Conservation (phyloP, 345 rosid species). For the Citrus sp. region DNA sequence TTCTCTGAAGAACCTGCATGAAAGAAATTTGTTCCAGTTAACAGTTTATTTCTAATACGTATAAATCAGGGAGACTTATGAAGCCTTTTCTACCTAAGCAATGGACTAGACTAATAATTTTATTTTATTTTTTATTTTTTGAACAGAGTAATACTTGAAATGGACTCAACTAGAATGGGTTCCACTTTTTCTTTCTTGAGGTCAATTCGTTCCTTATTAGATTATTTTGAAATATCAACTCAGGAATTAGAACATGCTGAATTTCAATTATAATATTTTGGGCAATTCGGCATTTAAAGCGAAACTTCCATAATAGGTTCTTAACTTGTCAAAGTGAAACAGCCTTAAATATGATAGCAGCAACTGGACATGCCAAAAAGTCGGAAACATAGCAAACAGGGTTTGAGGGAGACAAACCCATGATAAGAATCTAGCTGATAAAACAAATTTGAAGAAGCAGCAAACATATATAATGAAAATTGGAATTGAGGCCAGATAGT, state of each 20-base stretch:
- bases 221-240: background rate
- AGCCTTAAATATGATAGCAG: background rate
- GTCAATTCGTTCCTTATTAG: background rate
- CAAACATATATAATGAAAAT: background rate
- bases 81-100: background rate
- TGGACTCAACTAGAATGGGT: background rate
- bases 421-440: background rate
- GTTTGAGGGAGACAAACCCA: background rate
- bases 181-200: background rate
- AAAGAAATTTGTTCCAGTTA: constrained; percentile 7
- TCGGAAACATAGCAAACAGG: background rate
- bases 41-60: constrained; percentile 10
- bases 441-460: background rate
- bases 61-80: background rate
- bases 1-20: constrained; percentile 93
- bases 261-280: background rate
- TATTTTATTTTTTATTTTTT: too few relatives aligned
- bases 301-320: background rate
- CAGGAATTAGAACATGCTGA: background rate
- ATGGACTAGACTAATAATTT: background rate
- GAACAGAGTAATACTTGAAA: too few relatives aligned
- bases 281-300: background rate
- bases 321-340: background rate
- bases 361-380: background rate
- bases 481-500: background rate